Conservation (phyloP, 2,329 filamentous ascomycete species). For the Aspergillus tamarii region DNA sequence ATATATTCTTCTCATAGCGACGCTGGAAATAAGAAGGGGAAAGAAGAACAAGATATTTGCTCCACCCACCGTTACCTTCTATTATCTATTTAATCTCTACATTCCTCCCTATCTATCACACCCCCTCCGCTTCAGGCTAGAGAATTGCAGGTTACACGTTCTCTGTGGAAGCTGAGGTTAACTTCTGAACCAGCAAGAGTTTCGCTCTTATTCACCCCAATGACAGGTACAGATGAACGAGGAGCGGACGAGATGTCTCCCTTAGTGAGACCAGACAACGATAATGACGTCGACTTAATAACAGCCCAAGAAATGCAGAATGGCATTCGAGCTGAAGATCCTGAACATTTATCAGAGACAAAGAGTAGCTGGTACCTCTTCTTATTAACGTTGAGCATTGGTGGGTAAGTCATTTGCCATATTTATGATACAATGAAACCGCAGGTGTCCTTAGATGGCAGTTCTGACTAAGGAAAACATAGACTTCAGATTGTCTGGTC, state of each 20-base stretch:
- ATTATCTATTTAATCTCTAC: background rate
- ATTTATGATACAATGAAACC: background rate
- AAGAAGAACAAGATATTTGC: background rate
- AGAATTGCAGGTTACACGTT: too few relatives aligned
- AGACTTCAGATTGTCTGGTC: slow-evolving; percentile 93
- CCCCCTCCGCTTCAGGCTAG: background rate
- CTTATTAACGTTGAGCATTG: slow-evolving; percentile 81
- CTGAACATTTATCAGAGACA: slow-evolving; percentile 56
- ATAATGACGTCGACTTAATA: slow-evolving; percentile 24
- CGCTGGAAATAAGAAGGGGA: background rate
- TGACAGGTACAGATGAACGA: slow-evolving; percentile 22
- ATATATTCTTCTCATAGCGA: background rate
- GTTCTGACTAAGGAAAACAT: slow-evolving; percentile 16
- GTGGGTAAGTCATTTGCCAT: slow-evolving; percentile 56
- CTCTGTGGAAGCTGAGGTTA: background rate
- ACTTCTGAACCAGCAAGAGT: background rate
- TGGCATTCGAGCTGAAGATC: slow-evolving; percentile 39
- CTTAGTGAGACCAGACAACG: slow-evolving; percentile 31
- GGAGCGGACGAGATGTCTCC: slow-evolving; percentile 32
- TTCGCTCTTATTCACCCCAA: slow-evolving; percentile 6
- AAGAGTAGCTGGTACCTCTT: slow-evolving; percentile 87
- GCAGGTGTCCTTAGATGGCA: background rate
- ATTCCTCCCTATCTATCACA: background rate
- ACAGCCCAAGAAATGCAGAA: slow-evolving; percentile 19
- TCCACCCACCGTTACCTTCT: too few relatives aligned